Evolutionary conservation across 225 moss, liverwort and hornwort genomes (phyloP), one percentile per base, ranked within the genome.

Genomic region (Pleurozium schreberi): DNA sequence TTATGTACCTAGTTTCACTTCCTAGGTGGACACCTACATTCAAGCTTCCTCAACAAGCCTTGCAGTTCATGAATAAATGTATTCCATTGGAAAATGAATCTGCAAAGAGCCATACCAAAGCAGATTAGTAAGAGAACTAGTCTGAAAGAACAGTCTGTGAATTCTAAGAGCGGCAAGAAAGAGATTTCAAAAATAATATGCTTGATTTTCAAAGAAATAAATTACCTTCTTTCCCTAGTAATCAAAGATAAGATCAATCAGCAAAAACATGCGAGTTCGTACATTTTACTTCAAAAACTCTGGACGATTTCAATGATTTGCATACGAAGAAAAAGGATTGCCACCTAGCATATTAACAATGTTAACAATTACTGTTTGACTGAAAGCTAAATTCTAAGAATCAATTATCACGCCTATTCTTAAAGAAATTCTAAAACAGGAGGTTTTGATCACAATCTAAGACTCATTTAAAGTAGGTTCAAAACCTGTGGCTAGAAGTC

Each of bases 61-160:
- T 83, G 84, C 89, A 90, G 67, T 87, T 90, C 90, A 76, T 88
- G 70, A 89, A 88, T 81, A 86, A 86, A 88, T 89, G 88, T 92
- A 61, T 76, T 91, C 77, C 81, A 88, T 71, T 86, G 68, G 33
- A 80, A n/a, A 88, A 53, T 78, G 83, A 88, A 91, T 73, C 93
- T 93, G 93, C 93, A 73, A 80, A 88, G 64, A 71, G 52, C 10
- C 81, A 91, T 33, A 81, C 20, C 81, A 89, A 76, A 59, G 59
- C 47, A 50, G 27, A 81, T 80, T 34, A 81, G 62, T 55, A 75
- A n/a, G 82, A 70, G 40, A 45, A 50, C 8, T 26, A 87, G 20
- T 64, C 23, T 57, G 62, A 28, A 64, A 84, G 52, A 42, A 61
- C 33, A 58, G 53, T 52, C 55, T 40, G 28, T n/a, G 28, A 62